Evolutionary conservation across 306 rosid species (phyloP).

Genomic region (Fragaria vesca): DNA sequence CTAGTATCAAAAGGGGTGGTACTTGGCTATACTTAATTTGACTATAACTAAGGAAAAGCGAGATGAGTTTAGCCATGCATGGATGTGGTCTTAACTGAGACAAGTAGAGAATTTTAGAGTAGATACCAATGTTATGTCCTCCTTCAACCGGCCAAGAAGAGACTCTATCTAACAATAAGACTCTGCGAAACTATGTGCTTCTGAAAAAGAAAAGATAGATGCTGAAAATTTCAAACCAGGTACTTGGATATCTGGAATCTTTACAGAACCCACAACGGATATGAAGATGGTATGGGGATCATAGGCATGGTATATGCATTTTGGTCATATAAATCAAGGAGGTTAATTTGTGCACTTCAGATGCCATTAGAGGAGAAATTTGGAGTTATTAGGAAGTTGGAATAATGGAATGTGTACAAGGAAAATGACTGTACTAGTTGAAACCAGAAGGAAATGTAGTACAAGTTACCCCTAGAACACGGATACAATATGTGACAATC

Average conservation of each 20-base stretch:
- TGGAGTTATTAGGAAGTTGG: constrained; percentile 5
- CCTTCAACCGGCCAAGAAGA: not conserved
- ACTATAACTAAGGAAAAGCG: constrained; percentile 13
- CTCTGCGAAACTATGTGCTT: not conserved
- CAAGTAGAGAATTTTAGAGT: not conserved
- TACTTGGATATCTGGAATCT: not conserved
- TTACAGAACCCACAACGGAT: not conserved
- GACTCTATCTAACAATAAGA: not conserved
- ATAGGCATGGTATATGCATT: not conserved
- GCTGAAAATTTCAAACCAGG: not conserved
- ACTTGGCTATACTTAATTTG: constrained; percentile 21
- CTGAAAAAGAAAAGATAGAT: not conserved
- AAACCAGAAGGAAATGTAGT: no score
- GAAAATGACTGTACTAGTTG: not conserved
- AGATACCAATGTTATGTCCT: not conserved
- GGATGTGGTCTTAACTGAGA: constrained; percentile 7
- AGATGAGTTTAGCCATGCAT: constrained; percentile 16
- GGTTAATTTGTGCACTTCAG: not conserved
- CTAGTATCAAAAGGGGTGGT: constrained; percentile 8
- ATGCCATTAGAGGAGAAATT: not conserved
- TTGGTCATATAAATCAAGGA: not conserved
- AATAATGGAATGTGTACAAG: constrained; percentile 3
- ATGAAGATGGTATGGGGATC: not conserved
- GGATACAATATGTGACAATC: no score
- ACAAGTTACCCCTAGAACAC: no score